A percentile compares a stretch with the other conserved stretches of the same genome.
Evolutionary conservation across 2,329 filamentous ascomycete genomes (phyloP).

Genomic region (Microcyclosporella mali): DNA sequence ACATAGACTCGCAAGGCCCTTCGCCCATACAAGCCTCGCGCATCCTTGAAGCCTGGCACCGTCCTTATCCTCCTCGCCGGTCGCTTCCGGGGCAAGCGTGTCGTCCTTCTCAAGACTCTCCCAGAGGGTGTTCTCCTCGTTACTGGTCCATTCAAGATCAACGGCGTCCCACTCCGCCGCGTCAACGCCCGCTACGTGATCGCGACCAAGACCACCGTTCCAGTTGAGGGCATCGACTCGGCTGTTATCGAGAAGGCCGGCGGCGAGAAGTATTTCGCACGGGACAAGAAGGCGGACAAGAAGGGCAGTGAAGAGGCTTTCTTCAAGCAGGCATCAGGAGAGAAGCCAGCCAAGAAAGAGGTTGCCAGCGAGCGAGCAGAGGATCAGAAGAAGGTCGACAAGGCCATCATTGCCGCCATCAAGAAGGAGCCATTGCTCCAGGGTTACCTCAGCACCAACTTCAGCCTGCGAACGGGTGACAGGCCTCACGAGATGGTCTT

Average conservation of each 20-base stretch:
- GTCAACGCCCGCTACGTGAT: constrained; percentile 93
- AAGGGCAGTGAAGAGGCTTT: constrained; percentile 87
- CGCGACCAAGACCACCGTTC: constrained; percentile 78
- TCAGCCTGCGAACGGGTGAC: constrained; percentile 98
- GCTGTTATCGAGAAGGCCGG: constrained; percentile 71
- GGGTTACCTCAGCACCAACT: constrained; percentile 90
- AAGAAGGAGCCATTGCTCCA: constrained; percentile 96
- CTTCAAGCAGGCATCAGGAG: constrained; percentile 80
- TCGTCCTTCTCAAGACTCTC: constrained; percentile 96
- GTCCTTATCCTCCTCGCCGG: constrained; percentile 98
- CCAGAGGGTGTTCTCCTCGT: constrained; percentile 97
- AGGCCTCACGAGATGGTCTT: constrained; percentile 99
- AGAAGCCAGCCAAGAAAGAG: constrained; percentile 99
- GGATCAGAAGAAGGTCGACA: constrained; percentile 98
- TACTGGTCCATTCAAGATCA: constrained; percentile 99
- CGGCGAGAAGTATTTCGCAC: constrained; percentile 83
- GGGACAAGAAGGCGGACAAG: constrained; percentile 93
- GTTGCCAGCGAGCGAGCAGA: constrained; percentile 82
- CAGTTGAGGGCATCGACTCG: constrained; percentile 74
- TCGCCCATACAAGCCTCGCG: constrained; percentile 78
- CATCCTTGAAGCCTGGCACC: constrained; percentile 86
- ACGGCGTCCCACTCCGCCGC: constrained; percentile 92
- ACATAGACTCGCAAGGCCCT: constrained; percentile 86
- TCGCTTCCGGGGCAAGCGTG: constrained; percentile 99
- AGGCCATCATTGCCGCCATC: constrained; percentile 88